Evolutionary conservation across 768 basidiomycete species (phyloP), one percentile per base, ranked within the genome.

Genomic region (Coprinellus micaceus): DNA sequence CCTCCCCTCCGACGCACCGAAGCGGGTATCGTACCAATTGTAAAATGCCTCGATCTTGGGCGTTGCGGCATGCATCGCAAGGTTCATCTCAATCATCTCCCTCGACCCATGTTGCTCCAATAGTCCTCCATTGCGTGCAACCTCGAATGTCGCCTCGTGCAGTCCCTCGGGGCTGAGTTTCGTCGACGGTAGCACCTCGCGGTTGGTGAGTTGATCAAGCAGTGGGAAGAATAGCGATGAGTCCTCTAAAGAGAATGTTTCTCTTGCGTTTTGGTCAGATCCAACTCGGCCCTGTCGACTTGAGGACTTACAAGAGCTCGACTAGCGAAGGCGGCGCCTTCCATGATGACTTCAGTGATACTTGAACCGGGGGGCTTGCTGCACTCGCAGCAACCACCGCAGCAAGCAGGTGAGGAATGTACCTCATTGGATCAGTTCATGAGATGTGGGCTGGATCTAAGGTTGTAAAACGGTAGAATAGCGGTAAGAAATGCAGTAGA

Each of bases 41-140:
- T 88, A 92, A 65, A 87, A 89, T 0, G 94, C 94, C 57, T 92
- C 85, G 25, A 98, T 80, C 63, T 84, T 87, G 0, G 95, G 93
- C 0, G 84, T 83, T 6, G 87, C 80, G 2, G 86, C 81, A 61
- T 95, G 91, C 52, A 95, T 75, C 0, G 84, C 88, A 24, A 98
- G 77, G 45, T 84, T 83, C 69, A 88, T 80, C 59, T 91, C 78
- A 12, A 93, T 81, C 1, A 81, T 75, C 25, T 81, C 78, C 13
- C 84, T 63, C 0, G 80, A 70, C 3, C 80, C 81, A 0, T 79
- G 72, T 24, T 79, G 76, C 1, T 75, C 68, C 3, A 90, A 67
- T 36, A 81, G 71, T 0, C 80, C 81, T 41, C 74, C 69, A 1
- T 75, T 59, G 13, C 77, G 66, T 0, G 82, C 79, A 13, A 81